Evolutionary conservation across 495 filamentous ascomycete genomes (phyloP), one percentile per base, ranked within the genome.

Genomic region (Hyaloscypha hepaticicola): DNA sequence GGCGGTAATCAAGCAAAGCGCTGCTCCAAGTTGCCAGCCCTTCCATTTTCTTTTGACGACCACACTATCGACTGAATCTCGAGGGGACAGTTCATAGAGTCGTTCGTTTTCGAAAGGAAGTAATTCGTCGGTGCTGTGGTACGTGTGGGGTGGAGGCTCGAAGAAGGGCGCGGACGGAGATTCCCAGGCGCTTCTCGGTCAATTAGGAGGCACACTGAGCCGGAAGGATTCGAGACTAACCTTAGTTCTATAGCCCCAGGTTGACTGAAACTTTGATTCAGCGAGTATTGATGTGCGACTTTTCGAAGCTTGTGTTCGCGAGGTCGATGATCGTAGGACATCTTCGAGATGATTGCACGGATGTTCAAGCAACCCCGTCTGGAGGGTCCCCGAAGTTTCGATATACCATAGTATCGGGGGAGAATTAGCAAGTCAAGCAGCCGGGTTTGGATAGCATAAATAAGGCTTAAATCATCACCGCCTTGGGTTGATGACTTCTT

Each of bases 91-190:
- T 9, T 64, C 33, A 12, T 29, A 58, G 53, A 58, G 21, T 16
- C 8, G 22, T 14, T 66, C 58, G 12, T 48, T 22, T 38, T 58
- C 58, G 2, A 8, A 5, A 22, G 34, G 34, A 27, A 66, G 29
- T 4, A 62, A 27, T 25, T 56, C 34, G n/a, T 67, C 65, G 38
- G 59, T 59, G n/a, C 65, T 67, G 7, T 48, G 25, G n/a, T 67
- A 52, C 5, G 24, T 45, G 27, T 41, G 53, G 26, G 51, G 58
- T 27, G 55, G 27, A 25, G 38, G 45, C 19, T 58, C 53, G n/a
- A 58, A 52, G 28, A 24, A 50, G n/a, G 51, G 38, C 14, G 52
- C n/a, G 8, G 28, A 7, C 14, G 38, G 34, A n/a, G 34, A 38
- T 21, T 63, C 38, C 65, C 65, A 67, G 2, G 59, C 34, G 3